These are phyloP conservation scores for Fraxinus latifolia DNA, from an alignment of 305 asterid genomes.

Conservation along the genomic window DNA sequence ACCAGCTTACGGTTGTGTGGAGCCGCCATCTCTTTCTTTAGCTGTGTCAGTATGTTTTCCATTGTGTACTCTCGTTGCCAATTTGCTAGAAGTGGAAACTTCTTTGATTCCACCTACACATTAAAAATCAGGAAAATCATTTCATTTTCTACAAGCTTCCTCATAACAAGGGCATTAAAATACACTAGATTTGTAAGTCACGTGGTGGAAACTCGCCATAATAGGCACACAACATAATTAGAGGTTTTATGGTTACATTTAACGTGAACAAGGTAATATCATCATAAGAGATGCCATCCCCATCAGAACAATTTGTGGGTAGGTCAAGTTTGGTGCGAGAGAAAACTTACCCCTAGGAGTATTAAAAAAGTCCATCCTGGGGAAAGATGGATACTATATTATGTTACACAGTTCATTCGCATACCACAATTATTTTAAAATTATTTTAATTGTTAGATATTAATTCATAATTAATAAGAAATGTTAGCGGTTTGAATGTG, in stretches of 20 bases:
- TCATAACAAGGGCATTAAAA: not conserved
- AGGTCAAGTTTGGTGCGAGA: not conserved
- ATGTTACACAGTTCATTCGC: not conserved
- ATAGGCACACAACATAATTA: not conserved
- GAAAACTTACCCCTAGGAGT: not conserved
- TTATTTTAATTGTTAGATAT: not conserved
- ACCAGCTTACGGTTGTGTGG: conserved; percentile 58
- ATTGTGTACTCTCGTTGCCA: conserved; percentile 53
- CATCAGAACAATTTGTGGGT: not conserved
- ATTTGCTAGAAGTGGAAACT: conserved; percentile 39
- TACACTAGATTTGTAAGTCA: not conserved
- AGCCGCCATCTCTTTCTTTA: conserved; percentile 55
- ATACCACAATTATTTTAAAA: not conserved
- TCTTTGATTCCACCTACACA: conserved; percentile 49
- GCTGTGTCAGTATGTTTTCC: conserved; percentile 49
- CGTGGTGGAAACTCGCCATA: not conserved
- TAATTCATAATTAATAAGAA: not conserved
- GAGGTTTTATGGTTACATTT: not conserved
- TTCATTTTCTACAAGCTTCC: not conserved
- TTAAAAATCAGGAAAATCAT: not conserved
- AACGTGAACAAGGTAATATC: not conserved
- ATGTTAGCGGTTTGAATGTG: not conserved
- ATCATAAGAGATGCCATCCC: not conserved
- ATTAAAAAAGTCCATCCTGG: not conserved
- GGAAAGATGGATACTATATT: not conserved